phyloP scores from a whole-genome alignment of 2,329 filamentous ascomycete species.

The Knufia petricola region DNA sequence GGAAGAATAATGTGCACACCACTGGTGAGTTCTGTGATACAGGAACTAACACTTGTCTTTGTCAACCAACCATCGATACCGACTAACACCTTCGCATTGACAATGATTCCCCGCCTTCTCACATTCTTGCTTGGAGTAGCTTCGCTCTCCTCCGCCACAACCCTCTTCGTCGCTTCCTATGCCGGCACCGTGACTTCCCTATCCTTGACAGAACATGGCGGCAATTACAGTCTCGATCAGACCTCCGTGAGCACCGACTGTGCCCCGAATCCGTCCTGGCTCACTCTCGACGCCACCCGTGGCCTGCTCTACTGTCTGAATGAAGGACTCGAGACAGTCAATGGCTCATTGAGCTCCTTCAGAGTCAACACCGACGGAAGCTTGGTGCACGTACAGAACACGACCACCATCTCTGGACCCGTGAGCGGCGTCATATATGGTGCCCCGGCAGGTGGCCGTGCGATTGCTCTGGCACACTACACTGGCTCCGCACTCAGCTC shows the following conservation, averaged over 20 bases:
- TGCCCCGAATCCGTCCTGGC: conserved; percentile 30
- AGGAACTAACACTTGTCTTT: no score
- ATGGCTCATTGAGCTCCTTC: conserved; percentile 27
- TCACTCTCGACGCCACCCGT: conserved; percentile 25
- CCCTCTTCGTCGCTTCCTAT: conserved; percentile 34
- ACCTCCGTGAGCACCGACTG: conserved; percentile 8
- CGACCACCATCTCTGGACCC: conserved; percentile 21
- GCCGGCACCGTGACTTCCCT: conserved; percentile 29
- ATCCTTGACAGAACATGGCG: conserved; percentile 22
- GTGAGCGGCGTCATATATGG: conserved; percentile 29
- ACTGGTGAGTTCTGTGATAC: no score
- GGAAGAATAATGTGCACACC: no score
- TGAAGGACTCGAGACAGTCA: conserved; percentile 25
- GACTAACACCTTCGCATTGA: no score
- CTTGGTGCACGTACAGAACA: conserved; percentile 20
- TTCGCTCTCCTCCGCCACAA: background rate
- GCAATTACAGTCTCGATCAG: conserved; percentile 22
- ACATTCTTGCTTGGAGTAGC: background rate
- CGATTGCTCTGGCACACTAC: conserved; percentile 26
- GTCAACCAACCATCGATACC: no score
- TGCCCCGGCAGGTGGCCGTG: conserved; percentile 10
- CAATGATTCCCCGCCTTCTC: no score
- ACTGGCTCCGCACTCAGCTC: conserved; percentile 5
- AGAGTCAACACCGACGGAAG: conserved; percentile 17
- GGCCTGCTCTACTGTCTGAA: conserved; percentile 29